Evolutionary conservation across 768 basidiomycete genomes (phyloP).

Genomic region (Suillus ampliporus): DNA sequence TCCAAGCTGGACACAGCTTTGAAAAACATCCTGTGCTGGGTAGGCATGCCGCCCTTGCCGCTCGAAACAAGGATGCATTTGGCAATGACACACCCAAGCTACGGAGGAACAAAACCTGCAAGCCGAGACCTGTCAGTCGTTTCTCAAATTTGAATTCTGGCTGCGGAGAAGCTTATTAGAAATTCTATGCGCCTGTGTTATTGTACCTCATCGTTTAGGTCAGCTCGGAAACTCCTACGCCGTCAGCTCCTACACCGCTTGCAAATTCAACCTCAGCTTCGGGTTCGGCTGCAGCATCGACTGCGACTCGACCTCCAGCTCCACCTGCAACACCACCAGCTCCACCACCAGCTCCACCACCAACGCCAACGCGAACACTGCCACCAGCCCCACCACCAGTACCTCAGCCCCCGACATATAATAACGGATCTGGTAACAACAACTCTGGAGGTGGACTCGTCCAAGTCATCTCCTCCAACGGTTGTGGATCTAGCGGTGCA

Average conservation of each 20-base stretch:
- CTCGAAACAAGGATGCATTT: slow-evolving; percentile 25
- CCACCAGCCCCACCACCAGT: too few relatives aligned
- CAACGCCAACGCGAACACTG: too few relatives aligned
- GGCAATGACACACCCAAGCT: not conserved
- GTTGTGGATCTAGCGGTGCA: slow-evolving; percentile 57
- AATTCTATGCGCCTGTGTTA: slow-evolving; percentile 6
- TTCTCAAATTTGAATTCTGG: not conserved
- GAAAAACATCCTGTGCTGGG: slow-evolving; percentile 42
- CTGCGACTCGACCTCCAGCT: not conserved
- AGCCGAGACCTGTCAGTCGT: not conserved
- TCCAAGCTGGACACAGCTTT: slow-evolving; percentile 37
- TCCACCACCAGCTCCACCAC: not conserved
- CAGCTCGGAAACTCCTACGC: slow-evolving; percentile 1
- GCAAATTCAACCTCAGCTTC: not conserved
- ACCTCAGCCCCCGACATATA: slow-evolving; percentile 10
- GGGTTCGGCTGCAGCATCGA: too few relatives aligned
- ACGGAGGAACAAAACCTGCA: slow-evolving; percentile 8
- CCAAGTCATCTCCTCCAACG: slow-evolving; percentile 35
- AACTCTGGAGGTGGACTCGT: slow-evolving; percentile 34
- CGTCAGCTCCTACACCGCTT: not conserved
- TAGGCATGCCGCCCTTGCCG: slow-evolving; percentile 33
- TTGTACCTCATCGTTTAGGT: slow-evolving; percentile 1
- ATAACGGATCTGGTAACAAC: not conserved
- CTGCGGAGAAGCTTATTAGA: not conserved
- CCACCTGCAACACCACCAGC: not conserved